Conservation (phyloP, 2,329 filamentous ascomycete genomes). For the Ascochyta lentis region DNA sequence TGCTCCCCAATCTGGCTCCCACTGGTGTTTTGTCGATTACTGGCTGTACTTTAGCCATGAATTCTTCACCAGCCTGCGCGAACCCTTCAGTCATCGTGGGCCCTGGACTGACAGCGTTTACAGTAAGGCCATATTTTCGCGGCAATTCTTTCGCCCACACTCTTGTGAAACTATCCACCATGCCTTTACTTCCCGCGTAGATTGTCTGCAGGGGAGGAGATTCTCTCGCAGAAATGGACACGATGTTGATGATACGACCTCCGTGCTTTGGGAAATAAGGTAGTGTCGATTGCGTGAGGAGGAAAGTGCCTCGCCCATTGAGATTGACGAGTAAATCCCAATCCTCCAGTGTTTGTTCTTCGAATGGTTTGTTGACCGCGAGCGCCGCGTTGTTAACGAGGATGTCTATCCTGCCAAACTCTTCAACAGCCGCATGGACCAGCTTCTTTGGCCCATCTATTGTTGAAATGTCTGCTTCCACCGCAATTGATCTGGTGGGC, state of each 20-base stretch:
- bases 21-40: conserved; percentile 56
- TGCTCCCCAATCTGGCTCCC: conserved; percentile 52
- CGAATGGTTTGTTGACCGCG: conserved; percentile 35
- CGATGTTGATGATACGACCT: conserved; percentile 55
- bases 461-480: conserved; percentile 49
- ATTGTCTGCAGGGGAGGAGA: conserved; percentile 53
- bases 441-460: conserved; percentile 22
- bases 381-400: conserved; percentile 48
- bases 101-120: conserved; percentile 55
- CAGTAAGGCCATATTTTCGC: conserved; percentile 55
- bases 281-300: conserved; percentile 51
- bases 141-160: conserved; percentile 28
- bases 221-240: conserved; percentile 46
- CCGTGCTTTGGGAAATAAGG: conserved; percentile 47
- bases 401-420: conserved; percentile 46
- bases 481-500: conserved; percentile 43
- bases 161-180: conserved; percentile 57
- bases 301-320: conserved; percentile 53
- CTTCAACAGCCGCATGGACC: conserved; percentile 1
- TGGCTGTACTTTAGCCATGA: conserved; percentile 58
- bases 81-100: conserved; percentile 50
- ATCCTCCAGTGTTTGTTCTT: conserved; percentile 49
- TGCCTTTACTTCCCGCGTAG: conserved; percentile 59
- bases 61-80: conserved; percentile 43
- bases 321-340: conserved; percentile 54